phyloP scores from a whole-genome alignment of 2,329 filamentous ascomycete genomes.

The Graphiopsis chlorocephala region DNA sequence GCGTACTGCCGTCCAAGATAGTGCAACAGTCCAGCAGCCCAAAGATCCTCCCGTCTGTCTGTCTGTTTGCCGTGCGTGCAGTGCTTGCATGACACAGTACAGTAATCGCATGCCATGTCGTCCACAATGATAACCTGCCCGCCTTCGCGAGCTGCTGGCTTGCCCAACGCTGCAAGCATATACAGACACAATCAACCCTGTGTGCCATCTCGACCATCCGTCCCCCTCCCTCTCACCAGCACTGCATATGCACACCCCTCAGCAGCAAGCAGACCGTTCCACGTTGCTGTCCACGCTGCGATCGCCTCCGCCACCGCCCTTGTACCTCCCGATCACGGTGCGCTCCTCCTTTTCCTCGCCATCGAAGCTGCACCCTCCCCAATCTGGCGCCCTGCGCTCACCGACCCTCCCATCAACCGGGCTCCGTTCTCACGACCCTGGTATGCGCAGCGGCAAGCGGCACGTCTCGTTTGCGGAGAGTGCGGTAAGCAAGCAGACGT shows the following conservation, averaged over 20 bases:
- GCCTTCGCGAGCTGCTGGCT: not conserved
- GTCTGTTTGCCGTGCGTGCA: not conserved
- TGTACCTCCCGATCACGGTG: not conserved
- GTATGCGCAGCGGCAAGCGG: conserved; percentile 3
- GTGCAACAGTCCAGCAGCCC: not conserved
- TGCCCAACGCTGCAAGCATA: not conserved
- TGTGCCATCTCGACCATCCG: not conserved
- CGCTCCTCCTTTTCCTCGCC: conserved; percentile 6
- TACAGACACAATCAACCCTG: not conserved
- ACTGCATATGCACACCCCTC: conserved; percentile 11
- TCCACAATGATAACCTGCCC: not conserved
- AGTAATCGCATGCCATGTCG: not conserved
- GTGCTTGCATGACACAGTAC: not conserved
- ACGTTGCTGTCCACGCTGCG: conserved; percentile 8
- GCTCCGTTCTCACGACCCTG: conserved; percentile 4
- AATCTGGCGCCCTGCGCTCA: not conserved
- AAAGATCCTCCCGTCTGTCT: not conserved
- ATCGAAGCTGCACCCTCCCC: conserved; percentile 8
- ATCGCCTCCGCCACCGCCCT: conserved; percentile 6
- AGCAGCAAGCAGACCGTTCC: not conserved
- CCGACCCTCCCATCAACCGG: conserved; percentile 5
- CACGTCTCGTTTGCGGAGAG: not conserved
- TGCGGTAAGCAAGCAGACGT: conserved; percentile 1
- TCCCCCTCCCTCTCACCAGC: conserved; percentile 1
- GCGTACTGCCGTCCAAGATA: not conserved